A percentile compares a stretch with the other conserved stretches of the same genome.
phyloP scores from a whole-genome alignment of 768 basidiomycete species.

The Leucocoprinus leucothites region DNA sequence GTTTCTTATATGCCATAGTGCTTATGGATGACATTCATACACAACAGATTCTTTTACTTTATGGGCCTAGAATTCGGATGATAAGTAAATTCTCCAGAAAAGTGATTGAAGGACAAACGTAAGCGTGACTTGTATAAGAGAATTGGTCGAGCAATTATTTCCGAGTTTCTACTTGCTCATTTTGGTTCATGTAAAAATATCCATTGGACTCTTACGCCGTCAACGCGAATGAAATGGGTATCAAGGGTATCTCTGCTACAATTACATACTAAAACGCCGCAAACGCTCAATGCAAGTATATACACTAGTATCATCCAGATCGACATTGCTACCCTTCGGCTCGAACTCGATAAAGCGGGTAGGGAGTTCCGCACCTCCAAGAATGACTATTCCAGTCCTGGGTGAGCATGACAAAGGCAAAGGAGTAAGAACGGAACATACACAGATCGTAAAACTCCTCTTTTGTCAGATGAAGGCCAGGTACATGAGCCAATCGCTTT shows the following conservation, averaged over 20 bases:
- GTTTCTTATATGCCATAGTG: background rate
- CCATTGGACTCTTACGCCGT: no score
- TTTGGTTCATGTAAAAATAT: no score
- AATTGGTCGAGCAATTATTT: no score
- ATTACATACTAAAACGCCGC: no score
- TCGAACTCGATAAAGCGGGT: constrained; percentile 37
- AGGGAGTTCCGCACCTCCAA: constrained; percentile 31
- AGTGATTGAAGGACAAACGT: constrained; percentile 18
- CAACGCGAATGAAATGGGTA: no score
- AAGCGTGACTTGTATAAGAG: no score
- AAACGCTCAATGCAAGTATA: background rate
- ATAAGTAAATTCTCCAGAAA: constrained; percentile 38
- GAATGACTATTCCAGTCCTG: constrained; percentile 22
- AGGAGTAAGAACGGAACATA: constrained; percentile 19
- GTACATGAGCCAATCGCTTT: constrained; percentile 18
- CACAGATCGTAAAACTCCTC: constrained; percentile 38
- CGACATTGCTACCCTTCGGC: background rate
- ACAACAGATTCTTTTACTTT: constrained; percentile 38
- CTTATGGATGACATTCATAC: constrained; percentile 1
- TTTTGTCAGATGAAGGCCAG: constrained; percentile 31
- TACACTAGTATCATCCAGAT: background rate
- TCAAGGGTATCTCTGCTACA: no score
- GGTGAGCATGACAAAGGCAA: background rate
- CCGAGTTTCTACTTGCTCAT: no score
- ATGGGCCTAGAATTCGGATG: constrained; percentile 36